phyloP scores from a whole-genome alignment of 805 yeast genomes.

The Isabelozyma heimii region DNA sequence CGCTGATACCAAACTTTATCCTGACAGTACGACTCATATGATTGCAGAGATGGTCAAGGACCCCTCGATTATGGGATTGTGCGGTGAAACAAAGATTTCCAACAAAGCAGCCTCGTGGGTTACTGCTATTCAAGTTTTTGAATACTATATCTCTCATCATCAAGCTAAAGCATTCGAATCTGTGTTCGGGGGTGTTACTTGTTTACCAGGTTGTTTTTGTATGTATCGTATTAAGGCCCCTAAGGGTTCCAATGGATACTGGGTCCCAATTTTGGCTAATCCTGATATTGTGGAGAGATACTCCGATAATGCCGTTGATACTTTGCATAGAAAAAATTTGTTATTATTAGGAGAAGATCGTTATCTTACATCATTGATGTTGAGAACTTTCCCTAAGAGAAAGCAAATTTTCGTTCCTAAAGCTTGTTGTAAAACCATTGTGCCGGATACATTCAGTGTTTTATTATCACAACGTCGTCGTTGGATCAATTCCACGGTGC shows the following conservation, averaged over 20 bases:
- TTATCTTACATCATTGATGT: slow-evolving; percentile 78
- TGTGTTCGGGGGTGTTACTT: slow-evolving; percentile 92
- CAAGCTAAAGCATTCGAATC: slow-evolving; percentile 93
- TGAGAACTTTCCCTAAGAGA: slow-evolving; percentile 84
- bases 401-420: slow-evolving; percentile 83
- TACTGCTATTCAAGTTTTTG: slow-evolving; percentile 90
- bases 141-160: slow-evolving; percentile 90
- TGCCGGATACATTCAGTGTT: slow-evolving; percentile 78
- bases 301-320: slow-evolving; percentile 79
- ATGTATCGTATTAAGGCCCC: slow-evolving; percentile 91
- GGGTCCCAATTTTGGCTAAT: slow-evolving; percentile 93
- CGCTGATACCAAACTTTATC: slow-evolving; percentile 87
- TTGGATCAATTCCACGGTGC: slow-evolving; percentile 95
- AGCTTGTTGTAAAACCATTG: slow-evolving; percentile 89
- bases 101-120: slow-evolving; percentile 85
- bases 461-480: slow-evolving; percentile 90
- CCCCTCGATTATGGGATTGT: slow-evolving; percentile 84
- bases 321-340: slow-evolving; percentile 83
- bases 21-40: slow-evolving; percentile 89
- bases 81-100: slow-evolving; percentile 92
- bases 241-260: slow-evolving; percentile 62
- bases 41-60: slow-evolving; percentile 84
- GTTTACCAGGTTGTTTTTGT: slow-evolving; percentile 93
- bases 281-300: slow-evolving; percentile 93
- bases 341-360: slow-evolving; percentile 89